Base-by-base conservation (phyloP, 2,329 filamentous ascomycete genomes). In the Dryadomyces sulphureus region DNA sequence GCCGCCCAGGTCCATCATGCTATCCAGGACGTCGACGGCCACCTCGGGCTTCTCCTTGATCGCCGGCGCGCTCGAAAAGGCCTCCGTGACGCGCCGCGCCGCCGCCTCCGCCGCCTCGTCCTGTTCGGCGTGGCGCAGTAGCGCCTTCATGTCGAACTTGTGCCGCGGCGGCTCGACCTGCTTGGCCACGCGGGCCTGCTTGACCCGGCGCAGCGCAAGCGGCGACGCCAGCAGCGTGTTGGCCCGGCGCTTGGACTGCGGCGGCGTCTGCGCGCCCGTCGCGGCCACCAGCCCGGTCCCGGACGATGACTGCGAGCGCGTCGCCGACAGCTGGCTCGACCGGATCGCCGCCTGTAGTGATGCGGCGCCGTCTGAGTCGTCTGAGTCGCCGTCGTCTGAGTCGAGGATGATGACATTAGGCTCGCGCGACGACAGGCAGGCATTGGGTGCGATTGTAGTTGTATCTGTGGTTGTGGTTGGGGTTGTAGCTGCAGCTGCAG, bases 91-190 rank as follows among this genome's bases (percentile, higher is more conserved):
- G 52, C 60, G 67, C 49, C 65, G 62, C 6, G 68, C 68, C 50
- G 72, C 78, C 16, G 71, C 75, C 45, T 77, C 73, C 1, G 70
- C 69, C 35, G 75, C 73, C 38, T 76, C 66, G 50, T 85, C 76
- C 47, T 70, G 67, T 36, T 68, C 64, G 6, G 77, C 72, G 54
- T 79, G 71, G 40, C 67, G 72, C 36, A 81, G 65, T 8, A 88
- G 66, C 1, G 72, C 67, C 48, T 76, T 74, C 46, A 87, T 60
- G 45, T 80, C 74, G 51, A 79, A 81, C 52, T 73, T 79, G 59
- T 80, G 78, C 54, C 70, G 74, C 16, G 69, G 63, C 39, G 66
- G 65, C 4, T 19, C 14, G 9, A 39, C 14, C 30, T 14, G 30
- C 32, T n/a, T 43, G 22, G 44, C 7, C 6, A 45, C 17, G 38